Evolutionary conservation across 2,329 filamentous ascomycete species (phyloP).

Genomic region (Metarhizium brunneum): DNA sequence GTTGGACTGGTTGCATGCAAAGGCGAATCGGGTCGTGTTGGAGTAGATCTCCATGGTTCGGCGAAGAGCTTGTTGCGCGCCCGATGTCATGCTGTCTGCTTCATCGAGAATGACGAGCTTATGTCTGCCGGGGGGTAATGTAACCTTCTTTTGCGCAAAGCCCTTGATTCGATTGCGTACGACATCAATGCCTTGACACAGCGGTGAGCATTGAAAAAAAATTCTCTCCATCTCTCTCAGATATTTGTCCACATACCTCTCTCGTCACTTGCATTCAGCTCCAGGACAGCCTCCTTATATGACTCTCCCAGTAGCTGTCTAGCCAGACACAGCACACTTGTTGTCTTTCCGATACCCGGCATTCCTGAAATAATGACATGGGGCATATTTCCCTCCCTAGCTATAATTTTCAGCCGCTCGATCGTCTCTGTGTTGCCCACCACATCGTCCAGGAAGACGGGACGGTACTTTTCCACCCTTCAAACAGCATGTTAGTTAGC

Average conservation of each 20-base stretch:
- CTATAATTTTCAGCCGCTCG: conserved; percentile 94
- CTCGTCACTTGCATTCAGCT: conserved; percentile 94
- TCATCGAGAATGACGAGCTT: conserved; percentile 97
- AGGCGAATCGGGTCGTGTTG: conserved; percentile 90
- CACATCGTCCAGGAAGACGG: conserved; percentile 89
- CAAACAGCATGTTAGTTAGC: conserved; percentile 3
- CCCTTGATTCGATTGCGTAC: conserved; percentile 96
- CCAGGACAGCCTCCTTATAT: conserved; percentile 95
- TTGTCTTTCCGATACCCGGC: conserved; percentile 98
- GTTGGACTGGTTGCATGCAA: conserved; percentile 97
- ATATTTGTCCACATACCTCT: conserved; percentile 44
- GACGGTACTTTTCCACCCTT: conserved; percentile 98
- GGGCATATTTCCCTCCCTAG: conserved; percentile 97
- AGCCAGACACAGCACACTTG: conserved; percentile 85
- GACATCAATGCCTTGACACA: conserved; percentile 71
- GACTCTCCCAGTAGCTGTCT: conserved; percentile 83
- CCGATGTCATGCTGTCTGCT: conserved; percentile 95
- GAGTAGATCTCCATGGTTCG: conserved; percentile 99
- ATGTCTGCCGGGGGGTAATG: conserved; percentile 78
- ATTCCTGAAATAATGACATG: conserved; percentile 99
- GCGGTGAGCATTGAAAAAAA: background rate
- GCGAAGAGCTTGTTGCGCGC: conserved; percentile 88
- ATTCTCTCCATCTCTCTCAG: too few species aligned
- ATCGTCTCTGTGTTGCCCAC: conserved; percentile 98
- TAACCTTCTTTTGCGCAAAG: conserved; percentile 98